Evolutionary conservation across 1,284 basidiomycete species (phyloP).

Genomic region (Phylloboletellus chloephorus): DNA sequence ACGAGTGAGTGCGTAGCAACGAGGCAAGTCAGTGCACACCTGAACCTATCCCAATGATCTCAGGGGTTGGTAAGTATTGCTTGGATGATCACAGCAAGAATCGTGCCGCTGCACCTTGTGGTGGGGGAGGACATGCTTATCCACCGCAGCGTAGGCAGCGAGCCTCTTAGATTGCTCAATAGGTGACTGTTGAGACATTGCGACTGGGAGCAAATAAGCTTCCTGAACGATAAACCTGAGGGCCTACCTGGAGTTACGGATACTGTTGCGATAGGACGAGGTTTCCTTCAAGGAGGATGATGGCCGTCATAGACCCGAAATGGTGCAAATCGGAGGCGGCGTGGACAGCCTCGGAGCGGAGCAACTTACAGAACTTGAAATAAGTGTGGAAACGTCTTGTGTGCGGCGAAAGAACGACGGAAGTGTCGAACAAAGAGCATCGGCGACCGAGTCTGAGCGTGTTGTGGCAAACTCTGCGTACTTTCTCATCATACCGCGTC

Average conservation of each 20-base stretch:
- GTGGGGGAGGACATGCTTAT: constrained; percentile 78
- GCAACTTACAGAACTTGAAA: constrained; percentile 20
- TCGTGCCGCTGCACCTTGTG: constrained; percentile 61
- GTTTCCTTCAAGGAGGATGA: constrained; percentile 14
- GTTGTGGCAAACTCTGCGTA: constrained; percentile 12
- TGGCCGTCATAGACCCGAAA: not conserved
- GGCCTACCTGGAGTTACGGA: constrained; percentile 13
- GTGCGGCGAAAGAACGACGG: constrained; percentile 24
- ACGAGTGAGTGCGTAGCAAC: constrained; percentile 1
- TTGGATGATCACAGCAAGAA: not conserved
- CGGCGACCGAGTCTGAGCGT: constrained; percentile 11
- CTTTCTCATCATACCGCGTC: constrained; percentile 18
- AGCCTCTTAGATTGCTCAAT: constrained; percentile 83
- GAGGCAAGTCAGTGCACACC: constrained; percentile 38
- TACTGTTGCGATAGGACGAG: not conserved
- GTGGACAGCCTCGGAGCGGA: constrained; percentile 11
- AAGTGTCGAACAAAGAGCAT: constrained; percentile 11
- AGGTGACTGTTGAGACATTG: constrained; percentile 28
- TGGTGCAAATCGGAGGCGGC: not conserved
- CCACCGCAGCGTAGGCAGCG: constrained; percentile 93
- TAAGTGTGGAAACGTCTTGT: constrained; percentile 28
- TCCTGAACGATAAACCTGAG: not conserved
- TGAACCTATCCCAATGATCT: constrained; percentile 90
- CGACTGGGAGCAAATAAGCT: constrained; percentile 6
- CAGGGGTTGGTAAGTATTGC: constrained; percentile 7